Percentiles rank a stretch among this genome's conserved stretches.
Evolutionary conservation across 2,329 filamentous ascomycete genomes (phyloP).

Genomic region (Stemphylium beticola): DNA sequence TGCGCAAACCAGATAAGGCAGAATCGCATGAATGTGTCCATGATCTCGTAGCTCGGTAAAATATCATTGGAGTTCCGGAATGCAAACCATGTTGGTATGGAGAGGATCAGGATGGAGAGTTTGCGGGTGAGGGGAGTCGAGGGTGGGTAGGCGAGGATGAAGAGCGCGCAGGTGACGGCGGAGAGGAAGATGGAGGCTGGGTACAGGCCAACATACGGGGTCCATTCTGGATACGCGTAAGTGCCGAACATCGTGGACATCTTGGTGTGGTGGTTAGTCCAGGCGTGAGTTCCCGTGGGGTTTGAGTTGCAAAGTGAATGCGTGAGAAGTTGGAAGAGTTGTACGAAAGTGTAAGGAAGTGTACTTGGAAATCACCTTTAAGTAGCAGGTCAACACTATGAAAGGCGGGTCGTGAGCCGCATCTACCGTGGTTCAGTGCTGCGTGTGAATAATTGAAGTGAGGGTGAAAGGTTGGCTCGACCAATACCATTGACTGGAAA

Average conservation of each 20-base stretch:
- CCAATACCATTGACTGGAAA: neutral
- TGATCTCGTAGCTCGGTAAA: constrained; percentile 3
- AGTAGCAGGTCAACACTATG: neutral
- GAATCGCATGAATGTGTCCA: constrained; percentile 24
- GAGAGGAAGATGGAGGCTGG: neutral
- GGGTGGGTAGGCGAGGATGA: constrained; percentile 25
- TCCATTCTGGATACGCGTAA: neutral
- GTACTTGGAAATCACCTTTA: neutral
- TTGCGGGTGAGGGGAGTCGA: constrained; percentile 8
- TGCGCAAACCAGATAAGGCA: constrained; percentile 28
- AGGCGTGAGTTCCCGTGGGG: neutral
- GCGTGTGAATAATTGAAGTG: neutral
- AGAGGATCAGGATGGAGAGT: constrained; percentile 15
- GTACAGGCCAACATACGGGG: neutral
- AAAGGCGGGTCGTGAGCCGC: neutral
- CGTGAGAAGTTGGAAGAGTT: neutral
- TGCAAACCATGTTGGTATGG: constrained; percentile 15
- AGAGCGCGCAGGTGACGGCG: constrained; percentile 13
- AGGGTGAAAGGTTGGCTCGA: neutral
- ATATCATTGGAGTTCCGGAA: constrained; percentile 14
- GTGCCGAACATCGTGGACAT: neutral
- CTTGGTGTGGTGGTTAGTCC: neutral
- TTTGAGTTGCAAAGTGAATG: neutral
- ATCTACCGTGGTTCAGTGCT: neutral
- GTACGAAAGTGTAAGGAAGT: neutral